These are phyloP conservation scores for Botryotinia convoluta DNA, from an alignment of 2,329 filamentous ascomycete species.

Conservation along the genomic window DNA sequence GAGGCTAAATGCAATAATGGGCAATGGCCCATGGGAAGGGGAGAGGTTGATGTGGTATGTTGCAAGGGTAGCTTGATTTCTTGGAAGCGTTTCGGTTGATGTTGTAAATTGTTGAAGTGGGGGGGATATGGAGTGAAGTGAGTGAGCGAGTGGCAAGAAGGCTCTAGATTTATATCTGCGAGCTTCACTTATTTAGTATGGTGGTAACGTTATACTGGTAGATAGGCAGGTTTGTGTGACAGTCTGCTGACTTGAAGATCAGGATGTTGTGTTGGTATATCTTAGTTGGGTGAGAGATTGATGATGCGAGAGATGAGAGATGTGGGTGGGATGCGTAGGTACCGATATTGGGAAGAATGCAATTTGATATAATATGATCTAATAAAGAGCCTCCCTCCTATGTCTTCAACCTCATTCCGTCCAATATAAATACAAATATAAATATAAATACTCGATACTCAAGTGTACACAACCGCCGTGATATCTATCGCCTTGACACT, in stretches of 20 bases:
- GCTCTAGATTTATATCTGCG: background rate
- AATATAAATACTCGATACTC: background rate
- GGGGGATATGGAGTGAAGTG: background rate
- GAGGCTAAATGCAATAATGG: background rate
- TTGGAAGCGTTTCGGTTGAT: background rate
- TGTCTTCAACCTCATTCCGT: too few species aligned
- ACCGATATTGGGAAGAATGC: background rate
- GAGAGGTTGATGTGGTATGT: background rate
- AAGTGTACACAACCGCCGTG: background rate
- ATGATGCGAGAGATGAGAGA: background rate
- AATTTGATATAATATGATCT: background rate
- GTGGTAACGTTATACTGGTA: background rate
- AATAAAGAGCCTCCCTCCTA: background rate
- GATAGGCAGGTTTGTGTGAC: background rate
- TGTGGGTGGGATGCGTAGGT: too few species aligned
- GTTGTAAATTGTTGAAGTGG: background rate
- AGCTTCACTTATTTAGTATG: background rate
- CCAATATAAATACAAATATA: too few species aligned
- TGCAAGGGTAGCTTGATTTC: background rate
- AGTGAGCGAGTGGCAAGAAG: background rate
- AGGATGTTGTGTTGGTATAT: background rate
- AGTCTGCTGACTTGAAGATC: background rate
- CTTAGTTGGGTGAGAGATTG: background rate
- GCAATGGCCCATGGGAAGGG: background rate
- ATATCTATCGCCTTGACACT: background rate